Conservation (phyloP, 23 red algal species). For the Agarophyton chilense region DNA sequence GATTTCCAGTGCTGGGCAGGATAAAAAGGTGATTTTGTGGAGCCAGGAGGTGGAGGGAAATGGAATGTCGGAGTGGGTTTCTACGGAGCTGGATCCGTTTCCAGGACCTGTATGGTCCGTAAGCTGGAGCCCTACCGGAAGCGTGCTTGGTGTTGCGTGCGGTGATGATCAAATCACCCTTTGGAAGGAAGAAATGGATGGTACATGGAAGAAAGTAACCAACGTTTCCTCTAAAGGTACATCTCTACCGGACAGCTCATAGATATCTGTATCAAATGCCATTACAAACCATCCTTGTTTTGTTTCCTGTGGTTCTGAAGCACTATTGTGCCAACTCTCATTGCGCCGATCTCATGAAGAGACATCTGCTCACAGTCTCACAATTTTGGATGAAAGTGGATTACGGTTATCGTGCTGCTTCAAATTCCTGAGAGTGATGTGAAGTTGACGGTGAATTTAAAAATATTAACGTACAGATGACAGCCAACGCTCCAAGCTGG, state of each 20-base stretch:
- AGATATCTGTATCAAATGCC: too few species aligned
- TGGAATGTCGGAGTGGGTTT: conserved; percentile 69
- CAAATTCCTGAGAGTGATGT: too few species aligned
- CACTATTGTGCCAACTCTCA: too few species aligned
- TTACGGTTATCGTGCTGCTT: too few species aligned
- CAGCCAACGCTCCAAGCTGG: too few species aligned
- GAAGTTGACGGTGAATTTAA: too few species aligned
- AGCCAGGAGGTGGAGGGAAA: conserved; percentile 66
- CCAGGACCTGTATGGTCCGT: conserved; percentile 88
- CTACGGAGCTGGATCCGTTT: conserved; percentile 79
- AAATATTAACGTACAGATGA: too few species aligned
- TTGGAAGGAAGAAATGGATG: conserved; percentile 92
- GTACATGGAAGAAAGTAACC: conserved; percentile 62
- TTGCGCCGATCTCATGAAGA: too few species aligned
- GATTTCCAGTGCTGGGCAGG: conserved; percentile 83
- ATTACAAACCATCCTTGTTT: too few species aligned
- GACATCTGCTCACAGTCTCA: too few species aligned
- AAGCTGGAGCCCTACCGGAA: conserved; percentile 90
- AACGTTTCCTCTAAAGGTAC: conserved; percentile 44
- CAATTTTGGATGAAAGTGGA: too few species aligned
- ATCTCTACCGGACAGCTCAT: conserved; percentile 35
- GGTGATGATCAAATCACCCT: conserved; percentile 89
- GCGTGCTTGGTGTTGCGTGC: conserved; percentile 82
- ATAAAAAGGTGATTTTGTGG: conserved; percentile 94
- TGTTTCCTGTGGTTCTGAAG: too few species aligned